Evolutionary conservation across 1,139 yeast species (phyloP).

Genomic region (Scheffersomyces stambukii): DNA sequence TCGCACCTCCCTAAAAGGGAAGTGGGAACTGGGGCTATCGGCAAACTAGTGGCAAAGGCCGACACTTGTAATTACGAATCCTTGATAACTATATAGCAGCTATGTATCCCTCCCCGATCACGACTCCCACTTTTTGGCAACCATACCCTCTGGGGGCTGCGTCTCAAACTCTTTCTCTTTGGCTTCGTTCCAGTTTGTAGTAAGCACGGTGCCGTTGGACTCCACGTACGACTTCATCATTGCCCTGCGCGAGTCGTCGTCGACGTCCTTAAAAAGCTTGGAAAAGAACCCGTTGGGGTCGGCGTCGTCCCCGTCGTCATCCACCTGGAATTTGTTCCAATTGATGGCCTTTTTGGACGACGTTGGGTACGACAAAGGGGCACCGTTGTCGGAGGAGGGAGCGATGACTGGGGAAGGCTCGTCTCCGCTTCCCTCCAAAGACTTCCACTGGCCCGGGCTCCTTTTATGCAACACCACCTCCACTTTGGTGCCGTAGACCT

Average conservation of each 20-base stretch:
- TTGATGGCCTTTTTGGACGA: constrained; percentile 59
- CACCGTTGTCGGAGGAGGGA: constrained; percentile 1
- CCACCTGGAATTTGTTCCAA: constrained; percentile 67
- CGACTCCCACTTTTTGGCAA: constrained; percentile 38
- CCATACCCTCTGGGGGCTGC: constrained; percentile 74
- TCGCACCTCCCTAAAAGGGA: no score
- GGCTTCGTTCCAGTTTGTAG: constrained; percentile 96
- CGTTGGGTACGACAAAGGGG: constrained; percentile 46
- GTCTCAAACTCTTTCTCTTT: constrained; percentile 61
- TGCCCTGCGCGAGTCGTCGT: constrained; percentile 85
- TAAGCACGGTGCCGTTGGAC: constrained; percentile 88
- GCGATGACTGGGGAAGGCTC: constrained; percentile 3
- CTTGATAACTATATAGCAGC: no score
- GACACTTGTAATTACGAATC: no score
- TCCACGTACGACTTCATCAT: constrained; percentile 97
- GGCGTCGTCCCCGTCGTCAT: constrained; percentile 43
- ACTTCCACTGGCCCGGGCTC: constrained; percentile 38
- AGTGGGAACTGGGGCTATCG: no score
- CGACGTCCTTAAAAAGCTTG: constrained; percentile 71
- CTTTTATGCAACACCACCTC: constrained; percentile 54
- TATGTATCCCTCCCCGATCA: no score
- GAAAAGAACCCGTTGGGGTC: constrained; percentile 71
- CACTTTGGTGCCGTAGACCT: constrained; percentile 67
- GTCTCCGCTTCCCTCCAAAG: constrained; percentile 28
- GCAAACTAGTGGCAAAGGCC: no score